A percentile compares a stretch with the other conserved stretches of the same genome.
Evolutionary conservation across 805 yeast genomes (phyloP).

Genomic region (Myxozyma kluyveri): DNA sequence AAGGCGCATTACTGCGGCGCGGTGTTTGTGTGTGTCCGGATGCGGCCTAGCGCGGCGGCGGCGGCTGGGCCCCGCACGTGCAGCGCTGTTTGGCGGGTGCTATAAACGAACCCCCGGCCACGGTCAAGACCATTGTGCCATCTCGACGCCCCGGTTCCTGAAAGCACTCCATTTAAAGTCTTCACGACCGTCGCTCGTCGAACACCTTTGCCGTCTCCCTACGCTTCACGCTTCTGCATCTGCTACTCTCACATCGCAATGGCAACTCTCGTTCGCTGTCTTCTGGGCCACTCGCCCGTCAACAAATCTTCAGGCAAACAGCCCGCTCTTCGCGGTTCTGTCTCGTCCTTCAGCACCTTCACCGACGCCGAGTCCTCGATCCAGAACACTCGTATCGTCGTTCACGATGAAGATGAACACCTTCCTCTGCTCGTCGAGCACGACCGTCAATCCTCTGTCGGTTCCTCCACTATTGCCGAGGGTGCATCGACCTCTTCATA

Average conservation of each 20-base stretch:
- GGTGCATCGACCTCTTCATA: slow-evolving; percentile 2
- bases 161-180: background rate
- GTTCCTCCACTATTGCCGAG: slow-evolving; percentile 9
- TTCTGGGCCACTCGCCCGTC: slow-evolving; percentile 19
- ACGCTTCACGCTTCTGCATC: no score
- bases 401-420: slow-evolving; percentile 15
- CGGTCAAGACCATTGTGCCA: background rate
- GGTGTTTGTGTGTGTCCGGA: slow-evolving; percentile 12
- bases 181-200: background rate
- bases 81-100: background rate
- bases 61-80: slow-evolving; percentile 1
- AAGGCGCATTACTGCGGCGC: slow-evolving; percentile 1
- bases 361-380: slow-evolving; percentile 10
- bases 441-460: slow-evolving; percentile 10
- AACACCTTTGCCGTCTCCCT: background rate
- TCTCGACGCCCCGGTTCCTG: background rate
- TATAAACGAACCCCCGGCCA: background rate
- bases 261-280: slow-evolving; percentile 24
- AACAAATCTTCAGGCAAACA: background rate
- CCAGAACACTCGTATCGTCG: background rate
- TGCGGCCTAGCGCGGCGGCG: slow-evolving; percentile 10
- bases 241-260: no score
- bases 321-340: no score
- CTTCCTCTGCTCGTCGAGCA: slow-evolving; percentile 16
- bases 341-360: slow-evolving; percentile 10